phyloP scores from a whole-genome alignment of 257 asterid genomes.

The Perilla frutescens region DNA sequence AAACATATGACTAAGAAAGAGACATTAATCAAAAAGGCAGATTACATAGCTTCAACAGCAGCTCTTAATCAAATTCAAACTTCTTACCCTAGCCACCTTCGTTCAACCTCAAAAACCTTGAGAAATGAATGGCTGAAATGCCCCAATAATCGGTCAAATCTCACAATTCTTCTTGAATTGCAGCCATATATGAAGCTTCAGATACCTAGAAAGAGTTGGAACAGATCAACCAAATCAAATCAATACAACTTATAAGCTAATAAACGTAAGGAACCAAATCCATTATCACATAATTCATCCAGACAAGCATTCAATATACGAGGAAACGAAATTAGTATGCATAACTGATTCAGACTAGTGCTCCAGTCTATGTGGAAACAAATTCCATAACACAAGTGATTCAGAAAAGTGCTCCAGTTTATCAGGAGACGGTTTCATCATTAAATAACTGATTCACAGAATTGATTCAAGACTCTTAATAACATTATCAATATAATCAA shows the following conservation, averaged over 20 bases:
- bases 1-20: conserved; percentile 6
- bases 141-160: conserved; percentile 7
- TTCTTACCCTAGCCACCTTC: conserved; percentile 26
- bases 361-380: background rate
- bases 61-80: background rate
- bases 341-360: background rate
- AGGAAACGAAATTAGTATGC: background rate
- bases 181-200: conserved; percentile 26
- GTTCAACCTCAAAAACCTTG: conserved; percentile 22
- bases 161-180: conserved; percentile 11
- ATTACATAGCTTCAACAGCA: conserved; percentile 1
- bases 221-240: conserved; percentile 3
- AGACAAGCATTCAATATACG: background rate
- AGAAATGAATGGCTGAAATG: conserved; percentile 25
- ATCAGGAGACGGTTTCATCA: background rate
- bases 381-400: background rate
- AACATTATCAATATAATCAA: background rate
- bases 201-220: conserved; percentile 18
- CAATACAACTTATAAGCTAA: background rate
- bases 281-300: background rate
- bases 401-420: background rate
- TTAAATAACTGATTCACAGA: too few species aligned
- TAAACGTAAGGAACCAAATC: conserved; percentile 18
- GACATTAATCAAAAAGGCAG: conserved; percentile 12
- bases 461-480: background rate